Percentiles rank a stretch among this genome's conserved stretches.
Conservation (phyloP, 1,284 basidiomycete species). For the Trametes sp. region DNA sequence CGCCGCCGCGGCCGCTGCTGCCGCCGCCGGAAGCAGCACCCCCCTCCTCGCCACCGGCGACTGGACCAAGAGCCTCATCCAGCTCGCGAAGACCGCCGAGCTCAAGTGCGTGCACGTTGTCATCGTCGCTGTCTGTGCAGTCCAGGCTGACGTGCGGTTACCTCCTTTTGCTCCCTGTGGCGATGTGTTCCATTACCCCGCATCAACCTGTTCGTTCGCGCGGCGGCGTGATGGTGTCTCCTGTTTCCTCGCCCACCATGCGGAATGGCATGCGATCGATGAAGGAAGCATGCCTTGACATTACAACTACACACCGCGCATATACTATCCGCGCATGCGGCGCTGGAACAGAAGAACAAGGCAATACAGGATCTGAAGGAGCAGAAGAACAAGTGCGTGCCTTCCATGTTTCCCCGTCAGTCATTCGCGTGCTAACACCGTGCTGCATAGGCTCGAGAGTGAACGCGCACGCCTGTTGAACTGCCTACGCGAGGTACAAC, state of each 20-base stretch:
- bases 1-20: constrained; percentile 27
- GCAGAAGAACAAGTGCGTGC: constrained; percentile 79
- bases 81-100: constrained; percentile 82
- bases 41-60: constrained; percentile 78
- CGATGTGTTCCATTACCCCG: constrained; percentile 7
- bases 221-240: constrained; percentile 1
- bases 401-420: constrained; percentile 3
- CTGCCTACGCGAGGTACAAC: constrained; percentile 67
- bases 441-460: constrained; percentile 65
- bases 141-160: not conserved
- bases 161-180: not conserved
- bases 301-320: constrained; percentile 86
- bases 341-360: constrained; percentile 76
- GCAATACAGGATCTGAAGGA: constrained; percentile 80
- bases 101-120: constrained; percentile 64
- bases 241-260: not conserved
- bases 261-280: constrained; percentile 16
- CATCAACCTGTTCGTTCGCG: constrained; percentile 1
- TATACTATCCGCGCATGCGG: constrained; percentile 79
- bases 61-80: constrained; percentile 84
- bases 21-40: constrained; percentile 32
- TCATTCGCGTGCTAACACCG: constrained; percentile 4
- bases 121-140: constrained; percentile 12
- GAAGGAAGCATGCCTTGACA: constrained; percentile 80
- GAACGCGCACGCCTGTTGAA: constrained; percentile 71